Evolutionary conservation across 441 rosid genomes (phyloP).

Genomic region (Geranium incanum): DNA sequence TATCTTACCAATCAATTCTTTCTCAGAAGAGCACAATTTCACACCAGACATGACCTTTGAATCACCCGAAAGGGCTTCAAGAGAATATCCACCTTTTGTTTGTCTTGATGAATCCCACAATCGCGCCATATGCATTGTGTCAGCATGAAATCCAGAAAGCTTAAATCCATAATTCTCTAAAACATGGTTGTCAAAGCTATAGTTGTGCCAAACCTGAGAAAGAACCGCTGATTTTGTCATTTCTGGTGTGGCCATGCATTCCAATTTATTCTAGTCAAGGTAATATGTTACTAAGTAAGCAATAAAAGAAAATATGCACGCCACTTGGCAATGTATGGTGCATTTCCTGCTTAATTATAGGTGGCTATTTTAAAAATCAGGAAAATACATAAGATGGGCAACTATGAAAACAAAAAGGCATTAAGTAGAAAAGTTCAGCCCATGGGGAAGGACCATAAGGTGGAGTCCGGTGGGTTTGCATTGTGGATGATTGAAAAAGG

Average conservation of each 20-base stretch:
- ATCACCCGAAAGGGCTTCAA: conserved; percentile 87
- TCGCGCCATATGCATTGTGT: conserved; percentile 98
- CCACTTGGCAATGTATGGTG: background rate
- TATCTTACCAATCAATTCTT: conserved; percentile 63
- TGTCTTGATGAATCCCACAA: conserved; percentile 88
- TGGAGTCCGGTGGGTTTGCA: background rate
- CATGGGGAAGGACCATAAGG: background rate
- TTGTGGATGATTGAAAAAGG: no score
- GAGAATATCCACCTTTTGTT: conserved; percentile 76
- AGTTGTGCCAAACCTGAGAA: conserved; percentile 91
- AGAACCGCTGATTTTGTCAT: conserved; percentile 13
- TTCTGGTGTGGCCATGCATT: background rate
- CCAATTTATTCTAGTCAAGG: background rate
- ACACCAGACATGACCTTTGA: conserved; percentile 44
- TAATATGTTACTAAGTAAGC: background rate
- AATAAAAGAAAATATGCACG: background rate
- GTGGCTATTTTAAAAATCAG: background rate
- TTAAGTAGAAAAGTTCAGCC: background rate
- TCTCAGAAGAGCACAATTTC: conserved; percentile 30
- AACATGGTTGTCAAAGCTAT: conserved; percentile 86
- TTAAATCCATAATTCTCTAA: conserved; percentile 65
- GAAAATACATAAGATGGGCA: background rate
- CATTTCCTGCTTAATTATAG: background rate
- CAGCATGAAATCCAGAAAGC: conserved; percentile 88
- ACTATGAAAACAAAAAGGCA: no score